Evolutionary conservation across 192 early-diverging fungal genomes (phyloP).

Genomic region (Coemansia sp.): DNA sequence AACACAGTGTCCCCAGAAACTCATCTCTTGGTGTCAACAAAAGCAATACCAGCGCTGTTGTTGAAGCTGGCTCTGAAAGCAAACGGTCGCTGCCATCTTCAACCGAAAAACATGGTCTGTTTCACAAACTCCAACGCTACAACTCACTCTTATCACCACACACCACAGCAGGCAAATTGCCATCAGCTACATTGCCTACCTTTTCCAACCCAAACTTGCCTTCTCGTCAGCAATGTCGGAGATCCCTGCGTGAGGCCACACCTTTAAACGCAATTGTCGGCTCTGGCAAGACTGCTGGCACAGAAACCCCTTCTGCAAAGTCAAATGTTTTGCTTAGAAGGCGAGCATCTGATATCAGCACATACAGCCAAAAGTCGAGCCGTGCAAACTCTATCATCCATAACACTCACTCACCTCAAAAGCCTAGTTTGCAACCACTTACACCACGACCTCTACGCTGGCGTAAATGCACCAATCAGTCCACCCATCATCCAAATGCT

Average conservation of each 20-base stretch:
- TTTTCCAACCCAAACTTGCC: slow-evolving; percentile 5
- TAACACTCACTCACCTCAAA: slow-evolving; percentile 1
- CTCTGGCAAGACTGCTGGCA: neutral
- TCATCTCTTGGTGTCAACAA: neutral
- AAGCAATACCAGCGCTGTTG: neutral
- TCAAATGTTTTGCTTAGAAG: neutral
- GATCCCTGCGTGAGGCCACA: neutral
- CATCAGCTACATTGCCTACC: neutral
- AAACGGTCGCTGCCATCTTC: too few species aligned
- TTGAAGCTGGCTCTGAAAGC: neutral
- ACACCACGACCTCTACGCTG: neutral
- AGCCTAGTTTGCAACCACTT: neutral
- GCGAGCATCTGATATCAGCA: neutral
- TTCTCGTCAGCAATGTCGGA: neutral
- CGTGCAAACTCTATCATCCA: neutral
- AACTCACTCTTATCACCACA: neutral
- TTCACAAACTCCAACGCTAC: neutral
- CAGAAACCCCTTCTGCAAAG: neutral
- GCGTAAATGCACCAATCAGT: slow-evolving; percentile 5
- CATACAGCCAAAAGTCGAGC: neutral
- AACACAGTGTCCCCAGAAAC: neutral
- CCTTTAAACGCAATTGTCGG: neutral
- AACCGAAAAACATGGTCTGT: too few species aligned
- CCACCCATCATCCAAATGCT: neutral
- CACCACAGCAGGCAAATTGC: neutral